Conservation (phyloP, 371 early-diverging fungal species). For the Parasitella parasitica region DNA sequence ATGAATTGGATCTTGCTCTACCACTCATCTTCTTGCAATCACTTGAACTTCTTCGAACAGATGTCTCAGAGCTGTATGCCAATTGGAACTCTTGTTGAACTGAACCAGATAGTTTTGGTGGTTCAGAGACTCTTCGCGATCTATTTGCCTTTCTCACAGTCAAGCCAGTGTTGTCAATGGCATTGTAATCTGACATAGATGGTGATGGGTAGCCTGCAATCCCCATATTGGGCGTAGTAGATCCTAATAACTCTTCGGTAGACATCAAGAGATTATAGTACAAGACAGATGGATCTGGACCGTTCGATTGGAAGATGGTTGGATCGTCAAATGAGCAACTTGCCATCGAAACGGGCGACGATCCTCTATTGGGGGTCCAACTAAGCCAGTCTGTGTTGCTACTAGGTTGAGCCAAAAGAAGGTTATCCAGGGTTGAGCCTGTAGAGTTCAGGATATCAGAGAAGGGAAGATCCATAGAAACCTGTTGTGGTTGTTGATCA, state of each 20-base stretch:
- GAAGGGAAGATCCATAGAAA: neutral
- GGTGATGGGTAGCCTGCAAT: slow-evolving; percentile 1
- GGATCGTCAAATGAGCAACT: slow-evolving; percentile 4
- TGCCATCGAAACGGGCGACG: slow-evolving; percentile 5
- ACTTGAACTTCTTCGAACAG: slow-evolving; percentile 13
- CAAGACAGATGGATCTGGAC: neutral
- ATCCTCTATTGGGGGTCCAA: slow-evolving; percentile 20
- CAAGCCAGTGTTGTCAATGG: neutral
- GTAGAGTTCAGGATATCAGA: slow-evolving; percentile 1
- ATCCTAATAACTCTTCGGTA: neutral
- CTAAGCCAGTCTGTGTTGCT: slow-evolving; percentile 15
- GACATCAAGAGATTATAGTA: neutral
- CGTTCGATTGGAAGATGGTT: neutral
- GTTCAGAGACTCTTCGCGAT: slow-evolving; percentile 24
- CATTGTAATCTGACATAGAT: neutral
- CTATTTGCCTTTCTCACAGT: slow-evolving; percentile 8
- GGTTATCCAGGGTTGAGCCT: neutral
- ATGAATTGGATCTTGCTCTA: slow-evolving; percentile 15
- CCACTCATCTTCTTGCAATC: neutral
- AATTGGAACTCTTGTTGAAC: neutral
- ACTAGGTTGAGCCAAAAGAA: slow-evolving; percentile 1
- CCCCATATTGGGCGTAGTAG: neutral
- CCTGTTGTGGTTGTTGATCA: neutral
- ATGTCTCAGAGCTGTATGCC: neutral
- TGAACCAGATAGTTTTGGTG: slow-evolving; percentile 12